These are phyloP conservation scores for Auricularia sp. DNA, from an alignment of 768 basidiomycete genomes.

Conservation along the genomic window DNA sequence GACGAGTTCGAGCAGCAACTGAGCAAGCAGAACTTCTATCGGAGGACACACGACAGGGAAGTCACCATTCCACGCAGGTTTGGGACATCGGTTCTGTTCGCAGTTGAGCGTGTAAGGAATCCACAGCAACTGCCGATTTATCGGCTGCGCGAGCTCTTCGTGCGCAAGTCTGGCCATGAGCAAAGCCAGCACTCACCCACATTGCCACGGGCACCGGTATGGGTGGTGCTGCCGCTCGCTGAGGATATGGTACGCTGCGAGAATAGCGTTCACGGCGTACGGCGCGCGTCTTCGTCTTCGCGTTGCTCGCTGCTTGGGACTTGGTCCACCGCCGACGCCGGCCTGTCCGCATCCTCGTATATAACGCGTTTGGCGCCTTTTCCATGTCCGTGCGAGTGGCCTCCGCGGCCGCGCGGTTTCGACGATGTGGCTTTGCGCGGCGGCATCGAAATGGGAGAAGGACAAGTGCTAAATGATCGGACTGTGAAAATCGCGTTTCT, in stretches of 20 bases:
- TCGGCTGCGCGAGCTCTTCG: too few relatives aligned
- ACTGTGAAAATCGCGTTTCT: too few relatives aligned
- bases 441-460: not conserved
- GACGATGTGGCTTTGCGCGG: not conserved
- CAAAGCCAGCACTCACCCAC: constrained; percentile 60
- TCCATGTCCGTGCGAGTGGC: not conserved
- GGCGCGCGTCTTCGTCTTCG: constrained; percentile 20
- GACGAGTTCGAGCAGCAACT: too few relatives aligned
- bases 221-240: not conserved
- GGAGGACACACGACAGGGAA: too few relatives aligned
- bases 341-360: constrained; percentile 31
- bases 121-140: too few relatives aligned
- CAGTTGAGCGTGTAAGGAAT: too few relatives aligned
- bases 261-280: constrained; percentile 3
- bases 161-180: not conserved
- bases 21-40: too few relatives aligned
- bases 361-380: not conserved
- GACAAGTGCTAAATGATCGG: not conserved
- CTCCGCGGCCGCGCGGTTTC: not conserved
- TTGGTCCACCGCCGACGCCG: constrained; percentile 49
- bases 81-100: too few relatives aligned
- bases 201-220: constrained; percentile 76
- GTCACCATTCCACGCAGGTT: too few relatives aligned
- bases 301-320: constrained; percentile 28
- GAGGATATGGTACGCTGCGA: not conserved